phyloP scores from a whole-genome alignment of 495 filamentous ascomycete species.

The Cercophora scortea region DNA sequence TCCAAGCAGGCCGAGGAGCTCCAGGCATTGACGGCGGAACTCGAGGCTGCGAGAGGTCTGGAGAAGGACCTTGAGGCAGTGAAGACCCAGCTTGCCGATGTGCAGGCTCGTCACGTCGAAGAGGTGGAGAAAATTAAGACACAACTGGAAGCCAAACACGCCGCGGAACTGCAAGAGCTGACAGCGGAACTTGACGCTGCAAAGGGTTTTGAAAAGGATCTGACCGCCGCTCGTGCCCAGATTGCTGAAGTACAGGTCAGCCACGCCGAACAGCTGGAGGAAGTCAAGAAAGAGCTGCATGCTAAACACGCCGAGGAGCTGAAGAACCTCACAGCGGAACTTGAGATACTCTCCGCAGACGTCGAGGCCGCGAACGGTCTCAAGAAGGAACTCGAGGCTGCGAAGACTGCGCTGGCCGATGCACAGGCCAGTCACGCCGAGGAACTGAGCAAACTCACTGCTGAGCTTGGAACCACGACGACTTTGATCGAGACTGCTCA shows the following conservation, averaged over 20 bases:
- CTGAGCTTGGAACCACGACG: background rate
- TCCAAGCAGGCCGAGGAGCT: conserved; percentile 19
- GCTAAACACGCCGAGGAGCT: conserved; percentile 17
- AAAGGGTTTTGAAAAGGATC: conserved; percentile 7
- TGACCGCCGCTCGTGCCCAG: conserved; percentile 20
- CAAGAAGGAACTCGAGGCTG: conserved; percentile 19
- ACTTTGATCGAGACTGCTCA: conserved; percentile 24
- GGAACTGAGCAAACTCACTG: conserved; percentile 18
- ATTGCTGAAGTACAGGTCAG: background rate
- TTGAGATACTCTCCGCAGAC: conserved; percentile 8
- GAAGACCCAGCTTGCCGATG: no score
- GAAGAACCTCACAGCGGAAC: conserved; percentile 11
- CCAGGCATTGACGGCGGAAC: conserved; percentile 15
- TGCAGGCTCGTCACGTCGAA: no score
- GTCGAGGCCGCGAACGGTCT: conserved; percentile 8
- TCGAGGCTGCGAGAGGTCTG: conserved; percentile 4
- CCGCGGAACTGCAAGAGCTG: conserved; percentile 16
- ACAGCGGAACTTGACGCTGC: conserved; percentile 9
- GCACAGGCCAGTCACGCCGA: conserved; percentile 9
- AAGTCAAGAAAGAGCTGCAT: conserved; percentile 16
- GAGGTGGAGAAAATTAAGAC: background rate
- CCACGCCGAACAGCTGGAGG: conserved; percentile 14
- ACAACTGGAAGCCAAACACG: conserved; percentile 18
- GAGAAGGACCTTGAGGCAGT: no score
- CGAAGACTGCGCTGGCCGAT: conserved; percentile 9